Percentiles rank a stretch among this genome's conserved stretches.
phyloP scores from a whole-genome alignment of 495 filamentous ascomycete genomes.

The Pseudoneurospora amorphoporcata region DNA sequence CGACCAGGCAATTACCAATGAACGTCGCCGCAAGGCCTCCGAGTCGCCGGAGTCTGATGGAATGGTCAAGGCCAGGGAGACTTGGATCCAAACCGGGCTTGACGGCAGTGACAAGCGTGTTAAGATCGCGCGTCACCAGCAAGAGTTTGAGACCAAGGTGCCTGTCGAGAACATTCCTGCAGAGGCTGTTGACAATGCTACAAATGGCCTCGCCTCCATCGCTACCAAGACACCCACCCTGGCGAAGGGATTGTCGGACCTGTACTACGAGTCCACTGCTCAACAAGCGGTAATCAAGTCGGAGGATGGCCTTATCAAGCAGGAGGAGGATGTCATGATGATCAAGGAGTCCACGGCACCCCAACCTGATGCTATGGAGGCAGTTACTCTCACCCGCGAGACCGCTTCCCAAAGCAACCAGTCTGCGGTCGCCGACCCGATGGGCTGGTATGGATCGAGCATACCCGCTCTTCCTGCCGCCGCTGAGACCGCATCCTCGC shows the following conservation, averaged over 20 bases:
- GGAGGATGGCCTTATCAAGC: neutral
- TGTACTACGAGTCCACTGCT: conserved; percentile 1
- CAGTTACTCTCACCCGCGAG: neutral
- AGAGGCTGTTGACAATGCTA: neutral
- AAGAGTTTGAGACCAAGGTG: conserved; percentile 5
- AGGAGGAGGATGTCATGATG: neutral
- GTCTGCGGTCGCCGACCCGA: neutral
- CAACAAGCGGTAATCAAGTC: neutral
- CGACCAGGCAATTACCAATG: conserved; percentile 12
- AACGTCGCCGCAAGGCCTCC: conserved; percentile 22
- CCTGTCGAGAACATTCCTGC: neutral
- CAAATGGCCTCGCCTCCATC: neutral
- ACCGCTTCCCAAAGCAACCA: neutral
- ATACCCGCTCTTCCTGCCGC: neutral
- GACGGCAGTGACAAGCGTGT: conserved; percentile 28
- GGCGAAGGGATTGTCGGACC: neutral
- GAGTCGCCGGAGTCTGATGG: conserved; percentile 7
- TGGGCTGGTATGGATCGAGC: conserved; percentile 2
- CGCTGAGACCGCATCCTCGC: neutral
- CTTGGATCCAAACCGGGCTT: conserved; percentile 21
- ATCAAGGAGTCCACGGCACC: neutral
- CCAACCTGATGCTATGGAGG: neutral
- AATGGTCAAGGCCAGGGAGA: conserved; percentile 12
- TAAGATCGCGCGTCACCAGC: conserved; percentile 27
- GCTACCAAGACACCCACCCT: neutral